Percentiles rank a stretch among this genome's conserved stretches.
Evolutionary conservation across 2,329 filamentous ascomycete genomes (phyloP).

Genomic region (Colletotrichum sp.): DNA sequence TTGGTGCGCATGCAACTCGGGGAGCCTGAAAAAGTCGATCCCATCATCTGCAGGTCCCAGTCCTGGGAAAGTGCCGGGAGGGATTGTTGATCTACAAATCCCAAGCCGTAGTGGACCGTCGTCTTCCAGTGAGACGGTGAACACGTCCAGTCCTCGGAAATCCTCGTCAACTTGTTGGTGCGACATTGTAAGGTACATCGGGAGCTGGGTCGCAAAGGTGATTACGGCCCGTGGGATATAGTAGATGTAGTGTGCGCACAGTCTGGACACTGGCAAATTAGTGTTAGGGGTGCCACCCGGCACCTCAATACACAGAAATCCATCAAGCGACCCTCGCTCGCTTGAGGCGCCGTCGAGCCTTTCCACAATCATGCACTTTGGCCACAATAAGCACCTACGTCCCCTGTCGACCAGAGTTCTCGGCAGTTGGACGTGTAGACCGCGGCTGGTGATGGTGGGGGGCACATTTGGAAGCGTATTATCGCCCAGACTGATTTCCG

Average conservation of each 20-base stretch:
- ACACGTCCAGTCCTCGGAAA: background rate
- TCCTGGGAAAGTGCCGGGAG: background rate
- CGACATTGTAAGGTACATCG: background rate
- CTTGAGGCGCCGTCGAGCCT: background rate
- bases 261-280: background rate
- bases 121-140: background rate
- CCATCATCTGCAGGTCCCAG: background rate
- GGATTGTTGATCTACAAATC: background rate
- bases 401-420: background rate
- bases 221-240: background rate
- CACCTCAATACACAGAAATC: background rate
- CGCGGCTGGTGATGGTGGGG: background rate
- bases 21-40: background rate
- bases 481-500: background rate
- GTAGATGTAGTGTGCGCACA: background rate
- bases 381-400: background rate
- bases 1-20: background rate
- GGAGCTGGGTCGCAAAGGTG: background rate
- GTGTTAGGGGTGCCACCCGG: background rate
- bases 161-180: background rate
- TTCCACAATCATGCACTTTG: background rate
- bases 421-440: background rate
- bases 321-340: background rate
- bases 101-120: background rate
- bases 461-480: background rate